Percentiles rank a stretch among this genome's conserved stretches.
Evolutionary conservation across 345 rosid species (phyloP).

Genomic region (Gossypium bickii): DNA sequence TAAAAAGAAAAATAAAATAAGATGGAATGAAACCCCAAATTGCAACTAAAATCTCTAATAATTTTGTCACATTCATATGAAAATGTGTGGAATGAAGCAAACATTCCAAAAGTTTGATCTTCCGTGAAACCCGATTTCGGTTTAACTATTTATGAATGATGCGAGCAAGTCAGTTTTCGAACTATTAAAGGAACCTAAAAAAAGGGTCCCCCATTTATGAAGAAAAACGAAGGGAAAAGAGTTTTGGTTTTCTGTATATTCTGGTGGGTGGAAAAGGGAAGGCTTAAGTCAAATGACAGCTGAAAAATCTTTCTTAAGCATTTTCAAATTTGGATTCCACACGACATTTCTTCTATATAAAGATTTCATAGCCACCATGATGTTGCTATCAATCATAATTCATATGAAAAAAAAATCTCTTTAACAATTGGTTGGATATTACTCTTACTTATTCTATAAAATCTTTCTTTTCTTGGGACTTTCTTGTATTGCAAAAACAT

Average conservation of each 20-base stretch:
- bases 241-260: neutral
- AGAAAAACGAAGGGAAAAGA: neutral
- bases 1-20: neutral
- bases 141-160: neutral
- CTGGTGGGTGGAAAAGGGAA: neutral
- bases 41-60: neutral
- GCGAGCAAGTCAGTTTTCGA: conserved; percentile 1
- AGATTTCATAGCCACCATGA: conserved; percentile 1
- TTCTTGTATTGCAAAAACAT: neutral
- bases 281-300: conserved; percentile 4
- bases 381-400: conserved; percentile 1
- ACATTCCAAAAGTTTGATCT: neutral
- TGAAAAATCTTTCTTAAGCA: neutral
- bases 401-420: neutral
- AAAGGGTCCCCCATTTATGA: neutral
- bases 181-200: neutral
- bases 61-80: neutral
- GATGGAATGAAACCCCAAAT: neutral
- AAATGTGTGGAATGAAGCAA: neutral
- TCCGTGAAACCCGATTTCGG: too few species aligned
- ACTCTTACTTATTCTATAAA: neutral
- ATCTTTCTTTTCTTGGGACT: neutral
- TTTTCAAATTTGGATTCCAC: conserved; percentile 35
- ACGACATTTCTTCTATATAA: conserved; percentile 35
- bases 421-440: neutral